Evolutionary conservation across 768 basidiomycete genomes (phyloP), one percentile per base, ranked within the genome.

Genomic region (Vararia minispora): DNA sequence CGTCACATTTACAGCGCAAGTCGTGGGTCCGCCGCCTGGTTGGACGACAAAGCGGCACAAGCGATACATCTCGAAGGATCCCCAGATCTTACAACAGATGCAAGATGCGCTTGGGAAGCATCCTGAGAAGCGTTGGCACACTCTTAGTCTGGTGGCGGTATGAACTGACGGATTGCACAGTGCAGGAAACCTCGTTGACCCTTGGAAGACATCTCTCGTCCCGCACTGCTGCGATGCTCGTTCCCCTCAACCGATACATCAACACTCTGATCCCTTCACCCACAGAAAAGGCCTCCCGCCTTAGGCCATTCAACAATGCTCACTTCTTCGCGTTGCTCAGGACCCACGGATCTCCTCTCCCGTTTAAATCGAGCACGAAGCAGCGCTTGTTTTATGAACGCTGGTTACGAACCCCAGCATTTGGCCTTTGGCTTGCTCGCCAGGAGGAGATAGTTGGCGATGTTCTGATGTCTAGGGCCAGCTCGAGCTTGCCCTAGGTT

Each of bases 201-300:
- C 64, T 94, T 10, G 76, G 87, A 17, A 66, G 75, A 32, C 89
- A 97, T 53, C 89, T 98, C 55, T 76, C 76, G 37, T 74, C 82
- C 28, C 71, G 92, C 31, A 89, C 94, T 1, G 84, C 81, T 14
- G 80, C 80, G 38, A 68, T 98, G 44, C 72, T 97, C 16, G 79
- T 86, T 2, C 94, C 94, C 0, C 69, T 98, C 4, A 80, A 92
- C 49, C 75, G 92, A 47, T 97, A 97, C 64, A 76, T 97, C 28
- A 82, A 85, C 43, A 80, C 81, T 1, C 70, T 92, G 33, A 87
- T 91, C 56, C 86, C 87, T 41, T 69, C 76, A 14, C 79, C 76
- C 5, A 58, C 64, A 6, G 76, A 78, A 48, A 40, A 45, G 2
- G 47, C 49, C 11, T 10, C 44, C 17, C 67, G 76, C 9, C 63